These are phyloP conservation scores for Melampsora americana DNA, from an alignment of 1,284 basidiomycete genomes.

Conservation along the genomic window DNA sequence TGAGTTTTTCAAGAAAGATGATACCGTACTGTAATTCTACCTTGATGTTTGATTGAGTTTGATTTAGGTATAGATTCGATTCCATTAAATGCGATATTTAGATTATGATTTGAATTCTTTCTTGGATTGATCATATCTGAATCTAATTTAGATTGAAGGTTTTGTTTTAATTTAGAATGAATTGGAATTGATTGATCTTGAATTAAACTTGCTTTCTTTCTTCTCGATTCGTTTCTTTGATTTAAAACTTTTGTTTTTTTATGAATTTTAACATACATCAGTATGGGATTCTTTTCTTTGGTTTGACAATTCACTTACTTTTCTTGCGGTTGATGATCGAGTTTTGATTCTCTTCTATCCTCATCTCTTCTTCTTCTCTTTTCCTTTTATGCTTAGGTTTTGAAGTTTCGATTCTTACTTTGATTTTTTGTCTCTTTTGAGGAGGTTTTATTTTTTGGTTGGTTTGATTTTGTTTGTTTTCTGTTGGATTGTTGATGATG, in stretches of 20 bases:
- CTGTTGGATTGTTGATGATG: no score
- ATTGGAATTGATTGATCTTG: slow-evolving; percentile 2
- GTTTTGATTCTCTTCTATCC: neutral
- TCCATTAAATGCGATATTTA: neutral
- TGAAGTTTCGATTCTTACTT: neutral
- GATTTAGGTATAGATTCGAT: neutral
- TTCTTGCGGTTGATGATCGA: neutral
- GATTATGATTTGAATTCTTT: neutral
- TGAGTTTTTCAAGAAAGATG: neutral
- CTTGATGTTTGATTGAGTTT: neutral
- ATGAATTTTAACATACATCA: no score
- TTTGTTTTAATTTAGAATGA: neutral
- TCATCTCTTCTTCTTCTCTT: neutral
- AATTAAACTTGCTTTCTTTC: neutral
- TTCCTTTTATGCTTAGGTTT: neutral
- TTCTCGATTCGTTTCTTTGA: neutral
- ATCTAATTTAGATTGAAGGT: neutral
- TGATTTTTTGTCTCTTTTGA: no score
- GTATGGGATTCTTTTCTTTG: neutral
- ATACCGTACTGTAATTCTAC: neutral
- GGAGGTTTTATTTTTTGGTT: no score
- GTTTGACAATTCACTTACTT: neutral
- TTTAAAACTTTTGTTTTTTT: neutral
- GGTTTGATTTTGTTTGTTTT: no score
- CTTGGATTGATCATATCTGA: neutral